Evolutionary conservation across 2,329 filamentous ascomycete species (phyloP), one percentile per base, ranked within the genome.

Genomic region (Nothomitra cinnamomea): DNA sequence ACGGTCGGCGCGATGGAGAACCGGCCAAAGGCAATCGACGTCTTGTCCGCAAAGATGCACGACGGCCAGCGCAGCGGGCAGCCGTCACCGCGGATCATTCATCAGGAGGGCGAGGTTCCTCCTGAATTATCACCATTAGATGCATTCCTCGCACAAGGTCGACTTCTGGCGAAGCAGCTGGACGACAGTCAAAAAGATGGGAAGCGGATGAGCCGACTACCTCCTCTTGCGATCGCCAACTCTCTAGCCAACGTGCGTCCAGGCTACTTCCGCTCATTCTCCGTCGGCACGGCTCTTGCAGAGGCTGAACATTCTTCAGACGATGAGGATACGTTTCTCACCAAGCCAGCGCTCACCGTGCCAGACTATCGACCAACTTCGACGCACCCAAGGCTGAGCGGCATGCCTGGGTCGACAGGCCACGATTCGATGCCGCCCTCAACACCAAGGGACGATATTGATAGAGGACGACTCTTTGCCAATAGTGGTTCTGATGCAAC

Each of bases 41-140:
- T 41, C 17, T 28, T 32, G 6, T 28, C 24, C 2, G 45, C 13
- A 15, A 49, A 35, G 45, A 17, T 28, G 10, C 45, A 35, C 4
- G 45, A 49, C 24, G n/a, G 45, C n/a, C 45, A 49, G 32, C 45
- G 45, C 25, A 49, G 45, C 25, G 45, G 45, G 12, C 45, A 49
- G 17, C 24, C 50, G 38, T 88, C 85, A n/a, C 84, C 85, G 42
- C 81, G 84, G 57, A 71, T 87, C 56, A 65, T 69, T 57, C 83
- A 88, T 66, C 75, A 85, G 55, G 83, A 84, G 55, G 86, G 86
- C 57, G 85, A 90, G 61, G 77, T 85, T 1, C 90, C 92, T 19
- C 92, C 92, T 3, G 85, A 92, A 52, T 75, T 96, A 54, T 96
- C 92, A 6, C 92, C 92, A 10, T 77, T 98, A 58, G 92, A 98